Conservation (phyloP, 2,329 filamentous ascomycete genomes). For the Chaetomium strumarium region DNA sequence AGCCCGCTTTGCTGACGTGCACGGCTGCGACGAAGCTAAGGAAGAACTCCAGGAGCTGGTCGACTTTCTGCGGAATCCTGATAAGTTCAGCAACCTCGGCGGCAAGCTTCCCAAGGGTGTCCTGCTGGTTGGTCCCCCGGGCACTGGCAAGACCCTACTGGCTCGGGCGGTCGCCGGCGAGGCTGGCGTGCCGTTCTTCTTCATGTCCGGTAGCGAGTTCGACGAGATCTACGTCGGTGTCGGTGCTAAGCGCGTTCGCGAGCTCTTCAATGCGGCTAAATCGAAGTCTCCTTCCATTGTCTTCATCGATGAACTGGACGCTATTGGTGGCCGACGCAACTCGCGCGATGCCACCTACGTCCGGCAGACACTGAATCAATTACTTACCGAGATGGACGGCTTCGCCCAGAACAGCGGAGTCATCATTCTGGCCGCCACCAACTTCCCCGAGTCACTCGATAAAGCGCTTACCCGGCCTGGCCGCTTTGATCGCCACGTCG, state of each 20-base stretch:
- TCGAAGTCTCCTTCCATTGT: slow-evolving; percentile 48
- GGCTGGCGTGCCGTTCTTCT: slow-evolving; percentile 97
- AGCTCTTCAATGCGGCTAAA: slow-evolving; percentile 33
- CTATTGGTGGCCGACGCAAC: slow-evolving; percentile 90
- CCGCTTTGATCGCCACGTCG: slow-evolving; percentile 89
- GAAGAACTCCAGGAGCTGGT: slow-evolving; percentile 96
- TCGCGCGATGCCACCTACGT: slow-evolving; percentile 89
- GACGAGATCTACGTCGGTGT: slow-evolving; percentile 98
- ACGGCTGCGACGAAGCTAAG: slow-evolving; percentile 96
- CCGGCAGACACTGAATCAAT: slow-evolving; percentile 95
- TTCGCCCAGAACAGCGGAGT: slow-evolving; percentile 93
- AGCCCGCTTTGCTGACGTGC: slow-evolving; percentile 86
- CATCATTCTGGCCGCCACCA: slow-evolving; percentile 93
- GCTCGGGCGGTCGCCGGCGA: slow-evolving; percentile 94
- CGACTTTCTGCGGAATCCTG: slow-evolving; percentile 89
- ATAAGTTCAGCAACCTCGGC: slow-evolving; percentile 87
- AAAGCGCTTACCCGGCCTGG: slow-evolving; percentile 91
- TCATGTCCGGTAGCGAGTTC: slow-evolving; percentile 99
- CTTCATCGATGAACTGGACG: slow-evolving; percentile 88
- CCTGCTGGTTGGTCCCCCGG: slow-evolving; percentile 87
- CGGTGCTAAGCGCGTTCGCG: slow-evolving; percentile 71
- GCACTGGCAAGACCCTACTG: slow-evolving; percentile 94
- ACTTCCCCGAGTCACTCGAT: slow-evolving; percentile 90
- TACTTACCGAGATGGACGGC: slow-evolving; percentile 93
- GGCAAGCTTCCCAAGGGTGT: slow-evolving; percentile 97